Evolutionary conservation across 345 rosid genomes (phyloP), one percentile per base, ranked within the genome.

Genomic region (Lepidium sativum): DNA sequence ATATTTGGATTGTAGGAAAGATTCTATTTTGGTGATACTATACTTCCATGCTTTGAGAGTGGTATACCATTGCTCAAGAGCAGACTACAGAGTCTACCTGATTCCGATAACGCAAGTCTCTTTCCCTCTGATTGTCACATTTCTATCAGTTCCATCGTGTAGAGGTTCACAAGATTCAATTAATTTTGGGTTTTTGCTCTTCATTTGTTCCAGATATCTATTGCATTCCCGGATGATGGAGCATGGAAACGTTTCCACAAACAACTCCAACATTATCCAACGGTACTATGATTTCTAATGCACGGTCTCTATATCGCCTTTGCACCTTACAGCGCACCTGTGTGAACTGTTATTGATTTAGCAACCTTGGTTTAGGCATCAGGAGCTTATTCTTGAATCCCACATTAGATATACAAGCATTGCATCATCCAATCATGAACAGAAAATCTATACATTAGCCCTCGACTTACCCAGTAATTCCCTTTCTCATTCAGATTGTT

Each of bases 141-240:
- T 29, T n/a, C 15, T 8, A 7, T 59, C 42, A 42, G 15, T 54
- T 43, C 48, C 3, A 42, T 57, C 9, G 12, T 39, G 60, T 21
- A 14, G 25, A 25, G 33, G 17, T 51, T 31, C 17, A 40, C 14
- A 41, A 13, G 15, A 33, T 20, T 18, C 40, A 42, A 29, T 8
- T 65, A 15, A 56, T 18, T 17, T 12, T 35, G 44, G 44, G 14
- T 64, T 34, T 8, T 54, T 58, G 15, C 2, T 39, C 25, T 49
- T 48, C 8, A 18, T 41, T 60, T 77, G 59, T 65, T 75, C 33
- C 90, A 92, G 99, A 87, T 89, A 78, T 81, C 98, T 50, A 87
- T 92, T 73, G 99, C 99, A 74, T 92, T 89, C 76, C 99, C 99
- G 15, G 99, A 92, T 78, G 99, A 92, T 69, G 99, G 99, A 73